Conservation (phyloP, 148 eudicot species). For the Mesembryanthemum crystallinum region DNA sequence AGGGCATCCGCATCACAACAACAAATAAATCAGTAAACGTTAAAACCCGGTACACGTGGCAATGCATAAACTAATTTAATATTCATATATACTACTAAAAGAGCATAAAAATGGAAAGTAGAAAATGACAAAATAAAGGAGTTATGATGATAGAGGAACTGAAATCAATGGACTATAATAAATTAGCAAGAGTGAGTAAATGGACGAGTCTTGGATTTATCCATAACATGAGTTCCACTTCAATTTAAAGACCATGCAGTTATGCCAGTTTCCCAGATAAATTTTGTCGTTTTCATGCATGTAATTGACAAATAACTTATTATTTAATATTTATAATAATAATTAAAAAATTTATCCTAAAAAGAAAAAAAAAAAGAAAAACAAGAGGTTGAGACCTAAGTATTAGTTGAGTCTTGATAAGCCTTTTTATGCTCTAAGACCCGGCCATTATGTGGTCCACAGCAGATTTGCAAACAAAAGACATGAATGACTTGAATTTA, state of each 20-base stretch:
- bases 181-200: not conserved
- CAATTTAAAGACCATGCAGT: not conserved
- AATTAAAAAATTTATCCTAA: too few species aligned
- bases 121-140: constrained; percentile 26
- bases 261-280: constrained; percentile 6
- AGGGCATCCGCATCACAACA: not conserved
- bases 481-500: not conserved
- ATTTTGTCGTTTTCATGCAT: constrained; percentile 31
- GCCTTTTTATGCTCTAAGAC: constrained; percentile 5
- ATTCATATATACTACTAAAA: not conserved
- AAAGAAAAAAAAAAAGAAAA: too few species aligned
- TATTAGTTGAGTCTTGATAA: constrained; percentile 32
- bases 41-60: constrained; percentile 18
- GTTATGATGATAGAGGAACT: constrained; percentile 16
- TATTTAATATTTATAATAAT: too few species aligned
- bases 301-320: constrained; percentile 11
- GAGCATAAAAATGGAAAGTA: constrained; percentile 17
- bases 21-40: constrained; percentile 13
- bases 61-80: not conserved
- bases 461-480: not conserved
- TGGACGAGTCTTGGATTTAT: constrained; percentile 21
- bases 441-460: constrained; percentile 23
- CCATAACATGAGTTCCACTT: constrained; percentile 20
- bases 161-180: constrained; percentile 10
- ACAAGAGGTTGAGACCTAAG: constrained; percentile 26